Base-by-base conservation (phyloP, 2,329 filamentous ascomycete genomes). In the Ceratocystis harringtonii region DNA sequence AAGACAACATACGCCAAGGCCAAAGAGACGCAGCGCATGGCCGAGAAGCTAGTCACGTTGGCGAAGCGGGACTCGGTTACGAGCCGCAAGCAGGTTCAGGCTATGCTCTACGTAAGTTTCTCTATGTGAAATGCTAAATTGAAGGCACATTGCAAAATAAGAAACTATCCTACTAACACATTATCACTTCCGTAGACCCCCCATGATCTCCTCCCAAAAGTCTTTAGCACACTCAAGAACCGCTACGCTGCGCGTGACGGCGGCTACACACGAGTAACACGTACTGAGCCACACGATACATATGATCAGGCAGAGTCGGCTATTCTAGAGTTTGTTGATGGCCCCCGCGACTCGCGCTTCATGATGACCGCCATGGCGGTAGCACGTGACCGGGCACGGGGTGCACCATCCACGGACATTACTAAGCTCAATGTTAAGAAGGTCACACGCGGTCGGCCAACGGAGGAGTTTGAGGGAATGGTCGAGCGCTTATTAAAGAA, bases 1-100 rank as follows among this genome's bases (percentile, higher is more conserved):
- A 86, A 87, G 69, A 99, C 94, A 62, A 96, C 94, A 77, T 96
- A 89, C 82, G 86, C 88, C 74, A 97, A 97, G 78, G 94, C 94
- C 61, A 99, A 97, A 78, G 94, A 99, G 79, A 89, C 94, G 22
- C 94, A 99, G 78, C 83, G 89, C 55, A 76, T 97, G 70, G 94
- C 92, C 6, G 94, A 99, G 74, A 95, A 95, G 79, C 80, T 97
- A 70, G 92, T 99, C 72, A 96, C 92, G 3, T 76, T 96, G 71
- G 92, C 89, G 22, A 99, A 97, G 82, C 88, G 86, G 78, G 90
- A 96, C 75, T 95, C 92, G 50, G 87, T 91, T 72, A 89, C 90
- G 22, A 87, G 87, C 68, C 82, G 84, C 74, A 81, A 85, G 73
- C 84, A 83, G 70, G 92, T 91, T n/a, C 78, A 87, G 71, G 84